Evolutionary conservation across 805 yeast genomes (phyloP).

Genomic region (Barnettozyma sp.): DNA sequence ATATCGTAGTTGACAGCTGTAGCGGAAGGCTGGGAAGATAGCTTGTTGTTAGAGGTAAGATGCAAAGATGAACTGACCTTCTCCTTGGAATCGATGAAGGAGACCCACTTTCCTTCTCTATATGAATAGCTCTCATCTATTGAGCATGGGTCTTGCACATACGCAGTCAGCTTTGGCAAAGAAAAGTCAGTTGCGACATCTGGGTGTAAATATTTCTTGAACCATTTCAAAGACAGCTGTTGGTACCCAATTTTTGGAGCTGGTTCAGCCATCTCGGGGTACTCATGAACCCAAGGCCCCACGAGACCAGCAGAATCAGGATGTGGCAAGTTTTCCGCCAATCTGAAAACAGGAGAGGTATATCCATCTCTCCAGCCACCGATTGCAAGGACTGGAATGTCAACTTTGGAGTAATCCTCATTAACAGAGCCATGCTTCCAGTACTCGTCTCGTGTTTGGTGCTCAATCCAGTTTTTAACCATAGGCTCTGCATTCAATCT

Average conservation of each 20-base stretch:
- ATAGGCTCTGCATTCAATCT: conserved; percentile 35
- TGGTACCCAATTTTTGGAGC: conserved; percentile 39
- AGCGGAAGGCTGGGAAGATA: background rate
- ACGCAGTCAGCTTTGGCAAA: conserved; percentile 34
- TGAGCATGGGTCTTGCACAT: conserved; percentile 36
- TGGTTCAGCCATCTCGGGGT: conserved; percentile 42
- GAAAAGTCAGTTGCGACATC: conserved; percentile 23
- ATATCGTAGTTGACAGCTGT: conserved; percentile 15
- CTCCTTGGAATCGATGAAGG: conserved; percentile 19
- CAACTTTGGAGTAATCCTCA: conserved; percentile 34
- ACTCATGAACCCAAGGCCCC: conserved; percentile 46
- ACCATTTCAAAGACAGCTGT: conserved; percentile 37
- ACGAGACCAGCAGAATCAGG: conserved; percentile 28
- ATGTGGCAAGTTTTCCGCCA: conserved; percentile 35
- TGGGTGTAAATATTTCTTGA: conserved; percentile 30
- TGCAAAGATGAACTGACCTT: conserved; percentile 14
- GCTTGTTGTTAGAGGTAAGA: conserved; percentile 12
- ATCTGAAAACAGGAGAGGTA: conserved; percentile 37
- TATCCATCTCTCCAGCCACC: conserved; percentile 47
- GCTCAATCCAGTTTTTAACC: conserved; percentile 36
- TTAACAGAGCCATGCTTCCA: conserved; percentile 44
- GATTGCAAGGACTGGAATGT: conserved; percentile 37
- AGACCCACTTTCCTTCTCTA: conserved; percentile 37
- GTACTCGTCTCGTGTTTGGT: conserved; percentile 38
- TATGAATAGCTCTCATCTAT: conserved; percentile 32